These are phyloP conservation scores for Dendrobium chrysotoxum DNA, from an alignment of 106 monocot species.

Conservation along the genomic window DNA sequence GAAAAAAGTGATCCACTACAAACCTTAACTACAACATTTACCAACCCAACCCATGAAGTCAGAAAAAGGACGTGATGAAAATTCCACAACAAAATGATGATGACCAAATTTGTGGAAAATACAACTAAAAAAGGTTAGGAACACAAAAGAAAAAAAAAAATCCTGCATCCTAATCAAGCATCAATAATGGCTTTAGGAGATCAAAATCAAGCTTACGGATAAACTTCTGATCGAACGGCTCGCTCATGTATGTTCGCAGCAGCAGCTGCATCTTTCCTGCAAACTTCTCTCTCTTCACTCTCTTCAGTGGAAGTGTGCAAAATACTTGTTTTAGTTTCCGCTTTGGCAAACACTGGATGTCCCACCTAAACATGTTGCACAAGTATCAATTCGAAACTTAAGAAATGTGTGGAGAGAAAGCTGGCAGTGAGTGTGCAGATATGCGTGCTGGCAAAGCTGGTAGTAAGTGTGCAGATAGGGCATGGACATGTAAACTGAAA, in stretches of 20 bases:
- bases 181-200: not conserved
- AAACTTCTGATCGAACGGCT: conserved; percentile 7
- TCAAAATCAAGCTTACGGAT: conserved; percentile 14
- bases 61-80: not conserved
- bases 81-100: not conserved
- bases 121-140: not conserved
- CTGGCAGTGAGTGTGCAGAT: not conserved
- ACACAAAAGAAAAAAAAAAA: not conserved
- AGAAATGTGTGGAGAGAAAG: not conserved
- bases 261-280: not conserved
- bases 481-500: not conserved
- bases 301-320: not conserved
- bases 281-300: conserved; percentile 3
- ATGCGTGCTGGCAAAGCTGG: not conserved
- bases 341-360: not conserved
- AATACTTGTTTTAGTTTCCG: conserved; percentile 3
- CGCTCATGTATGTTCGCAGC: conserved; percentile 1
- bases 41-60: not conserved
- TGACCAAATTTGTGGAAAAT: conserved; percentile 1
- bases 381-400: not conserved
- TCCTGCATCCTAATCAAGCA: not conserved
- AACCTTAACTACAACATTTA: not conserved
- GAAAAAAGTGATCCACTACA: not conserved
- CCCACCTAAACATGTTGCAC: conserved; percentile 12
- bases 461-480: not conserved